These are phyloP conservation scores for Starmerella cellae DNA, from an alignment of 805 yeast genomes.

Conservation along the genomic window DNA sequence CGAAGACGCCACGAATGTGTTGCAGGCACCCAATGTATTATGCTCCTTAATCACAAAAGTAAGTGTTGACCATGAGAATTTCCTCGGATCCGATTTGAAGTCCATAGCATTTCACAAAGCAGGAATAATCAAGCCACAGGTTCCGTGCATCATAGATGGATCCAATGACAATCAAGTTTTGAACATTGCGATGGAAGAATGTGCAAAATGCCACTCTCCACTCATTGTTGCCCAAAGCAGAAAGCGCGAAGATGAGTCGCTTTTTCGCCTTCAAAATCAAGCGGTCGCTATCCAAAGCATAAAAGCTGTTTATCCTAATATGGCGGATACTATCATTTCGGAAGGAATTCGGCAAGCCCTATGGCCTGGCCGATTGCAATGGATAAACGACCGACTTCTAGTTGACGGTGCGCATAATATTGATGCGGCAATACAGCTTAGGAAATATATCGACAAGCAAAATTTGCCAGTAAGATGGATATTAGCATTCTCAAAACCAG, in stretches of 20 bases:
- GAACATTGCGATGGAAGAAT: constrained; percentile 10
- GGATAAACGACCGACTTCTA: constrained; percentile 32
- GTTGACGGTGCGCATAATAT: constrained; percentile 92
- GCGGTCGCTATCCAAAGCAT: constrained; percentile 7
- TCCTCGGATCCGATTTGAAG: constrained; percentile 52
- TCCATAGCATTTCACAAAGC: constrained; percentile 72
- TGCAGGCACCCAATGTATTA: constrained; percentile 32
- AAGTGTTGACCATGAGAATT: constrained; percentile 69
- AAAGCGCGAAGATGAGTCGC: constrained; percentile 6
- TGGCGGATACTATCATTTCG: constrained; percentile 25
- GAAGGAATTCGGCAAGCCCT: constrained; percentile 41
- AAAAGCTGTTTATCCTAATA: not conserved
- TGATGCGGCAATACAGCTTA: constrained; percentile 66
- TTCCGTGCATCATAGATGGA: constrained; percentile 61
- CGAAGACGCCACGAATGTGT: constrained; percentile 75
- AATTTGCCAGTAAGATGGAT: constrained; percentile 39
- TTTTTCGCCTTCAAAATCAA: constrained; percentile 2
- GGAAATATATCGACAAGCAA: constrained; percentile 35
- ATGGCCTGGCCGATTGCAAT: constrained; percentile 88
- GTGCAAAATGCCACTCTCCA: constrained; percentile 6
- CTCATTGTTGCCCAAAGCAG: constrained; percentile 23
- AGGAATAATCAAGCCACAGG: constrained; percentile 57
- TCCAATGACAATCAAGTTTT: constrained; percentile 44
- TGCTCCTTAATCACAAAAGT: constrained; percentile 71
- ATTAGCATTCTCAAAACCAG: constrained; percentile 65